phyloP scores from a whole-genome alignment of 257 asterid genomes.

The Forsythia suspensa region DNA sequence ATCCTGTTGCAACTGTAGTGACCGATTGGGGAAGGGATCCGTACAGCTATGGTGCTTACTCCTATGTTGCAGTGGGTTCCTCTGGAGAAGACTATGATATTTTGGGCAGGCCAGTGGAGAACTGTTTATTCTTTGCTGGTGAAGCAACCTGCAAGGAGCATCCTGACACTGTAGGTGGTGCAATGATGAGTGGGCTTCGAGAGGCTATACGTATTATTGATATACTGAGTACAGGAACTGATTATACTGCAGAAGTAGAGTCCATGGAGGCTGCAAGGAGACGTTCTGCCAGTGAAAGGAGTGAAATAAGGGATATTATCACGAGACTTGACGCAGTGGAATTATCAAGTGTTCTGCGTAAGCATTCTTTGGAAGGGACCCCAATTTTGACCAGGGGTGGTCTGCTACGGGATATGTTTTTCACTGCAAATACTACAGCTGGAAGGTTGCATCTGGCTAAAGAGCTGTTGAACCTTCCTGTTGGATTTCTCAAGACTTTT shows the following conservation, averaged over 20 bases:
- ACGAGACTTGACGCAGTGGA: slow-evolving; percentile 74
- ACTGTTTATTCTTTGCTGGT: slow-evolving; percentile 95
- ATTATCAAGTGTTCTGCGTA: slow-evolving; percentile 54
- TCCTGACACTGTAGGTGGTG: slow-evolving; percentile 99
- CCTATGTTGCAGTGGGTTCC: slow-evolving; percentile 98
- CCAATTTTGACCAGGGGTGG: slow-evolving; percentile 56
- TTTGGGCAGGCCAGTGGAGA: slow-evolving; percentile 91
- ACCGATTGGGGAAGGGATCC: slow-evolving; percentile 99
- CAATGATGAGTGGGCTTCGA: slow-evolving; percentile 97
- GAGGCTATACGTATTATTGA: slow-evolving; percentile 94
- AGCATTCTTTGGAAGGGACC: slow-evolving; percentile 64
- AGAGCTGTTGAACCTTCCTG: slow-evolving; percentile 90
- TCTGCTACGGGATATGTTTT: slow-evolving; percentile 79
- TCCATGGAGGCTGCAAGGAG: slow-evolving; percentile 85
- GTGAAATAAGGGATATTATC: slow-evolving; percentile 82
- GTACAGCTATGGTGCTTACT: slow-evolving; percentile 93
- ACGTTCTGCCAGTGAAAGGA: slow-evolving; percentile 68
- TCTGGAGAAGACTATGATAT: slow-evolving; percentile 98
- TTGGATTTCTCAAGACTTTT: slow-evolving; percentile 77
- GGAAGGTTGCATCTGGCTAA: slow-evolving; percentile 90
- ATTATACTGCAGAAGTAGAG: slow-evolving; percentile 81
- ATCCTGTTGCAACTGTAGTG: slow-evolving; percentile 92
- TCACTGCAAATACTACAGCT: slow-evolving; percentile 72
- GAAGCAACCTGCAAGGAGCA: slow-evolving; percentile 99
- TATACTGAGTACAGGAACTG: slow-evolving; percentile 73